Evolutionary conservation across 441 rosid species (phyloP), one percentile per base, ranked within the genome.

Genomic region (Gossypium davidsonii): DNA sequence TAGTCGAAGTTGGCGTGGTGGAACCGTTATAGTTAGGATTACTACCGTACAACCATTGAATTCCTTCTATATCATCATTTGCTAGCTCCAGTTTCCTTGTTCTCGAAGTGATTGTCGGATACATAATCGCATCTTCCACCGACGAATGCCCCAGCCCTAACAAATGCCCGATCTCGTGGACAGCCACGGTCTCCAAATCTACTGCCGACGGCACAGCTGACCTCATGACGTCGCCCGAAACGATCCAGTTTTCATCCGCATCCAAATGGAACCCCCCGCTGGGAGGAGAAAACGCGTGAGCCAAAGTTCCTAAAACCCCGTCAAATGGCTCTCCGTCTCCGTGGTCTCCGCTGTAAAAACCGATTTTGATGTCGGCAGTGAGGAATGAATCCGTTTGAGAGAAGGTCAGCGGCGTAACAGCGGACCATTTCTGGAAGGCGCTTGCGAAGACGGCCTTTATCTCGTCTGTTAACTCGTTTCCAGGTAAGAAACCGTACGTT

Each of bases 221-320:
- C 20, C 51, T 76, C 6, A 71, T 56, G 0, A 66, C 17, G 26
- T 81, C 90, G 3, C 85, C 87, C 42, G 85, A 62, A 3, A 91
- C 82, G 0, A 90, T 89, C 97, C 97, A 94, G 69, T 83, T 78
- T 83, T 94, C 98, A 4, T 80, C 91, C 0, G 39, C 67, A 84
- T 94, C 98, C 12, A 94, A 80, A 28, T 94, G 98, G 73, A 91
- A 76, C 52, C 77, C 77, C 23, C 98, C 97, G 57, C 74, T 86
- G 0, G 93, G 85, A 52, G 98, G 98, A 7, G 98, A 92, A 77
- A 94, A 94, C 31, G 98, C 91, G 76, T 94, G 98, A 0, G 97
- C 97, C 51, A 94, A 77, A 0, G 96, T 91, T 46, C 97, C 97
- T 44, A 90, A 44, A 5, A 83, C 77, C 74, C 97, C 97, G 26